Percentiles rank a stretch among this genome's conserved stretches.
phyloP scores from a whole-genome alignment of 148 eudicot genomes.

The Rheum nobile region DNA sequence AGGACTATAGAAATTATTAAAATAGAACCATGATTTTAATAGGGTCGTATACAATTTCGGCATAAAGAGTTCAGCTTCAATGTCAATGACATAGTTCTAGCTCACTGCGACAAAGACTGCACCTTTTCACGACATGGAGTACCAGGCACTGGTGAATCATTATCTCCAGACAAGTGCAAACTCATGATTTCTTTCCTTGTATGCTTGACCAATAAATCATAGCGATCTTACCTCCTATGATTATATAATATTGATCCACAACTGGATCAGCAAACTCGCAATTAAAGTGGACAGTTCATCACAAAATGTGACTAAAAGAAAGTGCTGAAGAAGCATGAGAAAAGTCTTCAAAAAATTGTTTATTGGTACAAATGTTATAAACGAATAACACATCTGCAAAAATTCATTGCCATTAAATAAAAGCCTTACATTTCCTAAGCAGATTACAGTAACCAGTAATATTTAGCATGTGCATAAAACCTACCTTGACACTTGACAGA shows the following conservation, averaged over 20 bases:
- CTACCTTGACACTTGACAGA: neutral
- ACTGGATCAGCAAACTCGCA: neutral
- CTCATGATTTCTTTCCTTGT: conserved; percentile 29
- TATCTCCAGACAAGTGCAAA: conserved; percentile 67
- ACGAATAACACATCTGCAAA: neutral
- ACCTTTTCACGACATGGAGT: conserved; percentile 49
- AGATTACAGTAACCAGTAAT: neutral
- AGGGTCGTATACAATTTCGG: neutral
- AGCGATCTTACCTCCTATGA: conserved; percentile 21
- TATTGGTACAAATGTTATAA: neutral
- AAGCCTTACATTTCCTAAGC: neutral
- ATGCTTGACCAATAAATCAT: conserved; percentile 18
- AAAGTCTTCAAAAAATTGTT: neutral
- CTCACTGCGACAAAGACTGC: conserved; percentile 9
- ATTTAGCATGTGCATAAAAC: neutral
- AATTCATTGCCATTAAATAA: neutral
- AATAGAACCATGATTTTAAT: neutral
- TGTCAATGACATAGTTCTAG: neutral
- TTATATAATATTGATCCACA: neutral
- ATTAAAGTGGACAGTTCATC: neutral
- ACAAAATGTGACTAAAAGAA: neutral
- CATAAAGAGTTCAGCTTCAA: neutral
- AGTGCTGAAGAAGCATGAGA: neutral
- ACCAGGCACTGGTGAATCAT: conserved; percentile 28
- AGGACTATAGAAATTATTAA: neutral